phyloP scores from a whole-genome alignment of 352 stramenopile genomes.

The Pythium apleroticum region DNA sequence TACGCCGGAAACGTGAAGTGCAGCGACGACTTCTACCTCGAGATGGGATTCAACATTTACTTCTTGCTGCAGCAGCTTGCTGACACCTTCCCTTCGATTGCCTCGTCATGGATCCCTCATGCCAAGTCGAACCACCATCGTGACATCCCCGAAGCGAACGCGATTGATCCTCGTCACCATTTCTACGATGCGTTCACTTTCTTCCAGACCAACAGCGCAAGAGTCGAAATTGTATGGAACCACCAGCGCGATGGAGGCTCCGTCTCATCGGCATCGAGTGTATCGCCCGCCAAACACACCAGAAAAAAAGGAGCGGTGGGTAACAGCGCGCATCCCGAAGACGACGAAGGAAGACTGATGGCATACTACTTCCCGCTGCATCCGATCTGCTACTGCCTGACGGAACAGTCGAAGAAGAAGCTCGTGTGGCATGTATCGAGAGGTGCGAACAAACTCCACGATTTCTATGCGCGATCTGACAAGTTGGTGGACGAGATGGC shows the following conservation, averaged over 20 bases:
- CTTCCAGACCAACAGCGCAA: conserved; percentile 63
- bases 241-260: conserved; percentile 22
- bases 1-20: conserved; percentile 64
- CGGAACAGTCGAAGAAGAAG: conserved; percentile 70
- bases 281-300: background rate
- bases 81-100: conserved; percentile 39
- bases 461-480: conserved; percentile 65
- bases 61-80: conserved; percentile 69
- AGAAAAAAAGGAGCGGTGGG: background rate
- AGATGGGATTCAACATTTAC: conserved; percentile 80
- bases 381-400: conserved; percentile 74
- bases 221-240: conserved; percentile 74
- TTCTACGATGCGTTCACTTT: conserved; percentile 60
- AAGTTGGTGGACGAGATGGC: conserved; percentile 77
- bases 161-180: background rate
- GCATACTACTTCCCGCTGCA: conserved; percentile 76
- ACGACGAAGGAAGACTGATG: conserved; percentile 32
- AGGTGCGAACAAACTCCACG: conserved; percentile 58
- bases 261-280: background rate
- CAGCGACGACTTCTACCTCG: conserved; percentile 63
- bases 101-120: conserved; percentile 43
- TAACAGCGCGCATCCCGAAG: background rate
- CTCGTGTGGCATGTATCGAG: conserved; percentile 64
- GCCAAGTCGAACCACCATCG: background rate
- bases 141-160: background rate